Evolutionary conservation across 345 rosid species (phyloP).

Genomic region (Rubroshorea leprosula): DNA sequence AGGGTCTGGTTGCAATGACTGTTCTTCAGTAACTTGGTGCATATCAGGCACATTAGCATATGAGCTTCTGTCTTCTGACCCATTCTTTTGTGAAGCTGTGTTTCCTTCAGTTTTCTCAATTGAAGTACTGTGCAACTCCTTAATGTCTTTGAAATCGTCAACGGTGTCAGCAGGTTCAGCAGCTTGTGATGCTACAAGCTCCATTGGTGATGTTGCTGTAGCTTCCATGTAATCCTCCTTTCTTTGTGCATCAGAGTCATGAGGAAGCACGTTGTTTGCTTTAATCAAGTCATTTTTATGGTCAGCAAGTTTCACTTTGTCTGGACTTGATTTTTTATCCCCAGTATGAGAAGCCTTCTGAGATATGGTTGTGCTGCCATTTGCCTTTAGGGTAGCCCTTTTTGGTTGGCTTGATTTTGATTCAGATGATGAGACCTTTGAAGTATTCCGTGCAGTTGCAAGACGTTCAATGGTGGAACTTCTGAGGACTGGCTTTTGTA

Average conservation of each 20-base stretch:
- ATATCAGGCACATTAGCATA: slow-evolving; percentile 11
- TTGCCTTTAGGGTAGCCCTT: slow-evolving; percentile 38
- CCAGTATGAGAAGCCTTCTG: slow-evolving; percentile 31
- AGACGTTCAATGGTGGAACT: slow-evolving; percentile 89
- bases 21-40: slow-evolving; percentile 12
- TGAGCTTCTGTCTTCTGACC: slow-evolving; percentile 19
- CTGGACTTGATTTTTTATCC: slow-evolving; percentile 31
- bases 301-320: slow-evolving; percentile 32
- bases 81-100: slow-evolving; percentile 16
- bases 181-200: slow-evolving; percentile 21
- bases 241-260: slow-evolving; percentile 31
- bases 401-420: slow-evolving; percentile 39
- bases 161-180: slow-evolving; percentile 20
- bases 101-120: slow-evolving; percentile 30
- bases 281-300: slow-evolving; percentile 25
- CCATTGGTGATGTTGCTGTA: slow-evolving; percentile 18
- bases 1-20: slow-evolving; percentile 15
- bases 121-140: slow-evolving; percentile 42
- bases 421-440: slow-evolving; percentile 37
- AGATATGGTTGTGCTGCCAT: slow-evolving; percentile 21
- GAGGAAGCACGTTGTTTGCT: slow-evolving; percentile 19
- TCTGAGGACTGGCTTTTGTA: slow-evolving; percentile 52
- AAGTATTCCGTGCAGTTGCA: slow-evolving; percentile 48
- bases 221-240: slow-evolving; percentile 36
- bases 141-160: slow-evolving; percentile 59